Evolutionary conservation across 805 yeast species (phyloP), one percentile per base, ranked within the genome.

Genomic region (Torulaspora gathmanii): DNA sequence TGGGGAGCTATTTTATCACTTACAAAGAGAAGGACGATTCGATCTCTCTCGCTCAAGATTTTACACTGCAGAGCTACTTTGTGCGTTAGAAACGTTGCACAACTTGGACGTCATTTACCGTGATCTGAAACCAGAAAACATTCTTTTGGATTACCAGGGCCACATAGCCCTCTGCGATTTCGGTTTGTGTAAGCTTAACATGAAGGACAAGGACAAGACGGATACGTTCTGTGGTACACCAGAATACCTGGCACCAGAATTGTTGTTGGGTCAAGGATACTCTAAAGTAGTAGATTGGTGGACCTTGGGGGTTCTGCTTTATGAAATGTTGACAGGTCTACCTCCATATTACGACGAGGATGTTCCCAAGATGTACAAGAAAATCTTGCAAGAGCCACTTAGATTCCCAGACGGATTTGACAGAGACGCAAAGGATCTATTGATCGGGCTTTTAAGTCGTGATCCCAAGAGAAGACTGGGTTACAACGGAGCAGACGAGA

Each of bases 151-250:
- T 65, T 89, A 91, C 68, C 95, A 93, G 58, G 99, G 99, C 2
- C 99, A 93, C 66, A 93, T 93, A 63, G 97, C 98, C 1, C 71
- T 93, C 45, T 93, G 99, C 71, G 99, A 93, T 69, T 93, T 93
- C 64, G 99, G 99, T 5, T 74, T 93, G 35, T 93, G 98, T 71
- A 93, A 93, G 69, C 78, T 93, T 57, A 88, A 93, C 70, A 93
- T 93, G 99, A 79, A 82, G 54, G 79, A 83, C 56, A 83, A 86
- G 49, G 96, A 89, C 57, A 86, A 86, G 66, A 83, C 88, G 1
- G 84, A 83, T 57, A 93, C 99, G 0, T 93, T 93, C 64, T 93
- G 99, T 68, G 99, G 99, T 33, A 93, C 99, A 0, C 98, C 98
- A 0, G 98, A 93, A 67, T 93, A 93, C 66, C 73, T 93, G 54